Base-by-base conservation (phyloP, 2,329 filamentous ascomycete genomes). In the Botrytis sinoallii region DNA sequence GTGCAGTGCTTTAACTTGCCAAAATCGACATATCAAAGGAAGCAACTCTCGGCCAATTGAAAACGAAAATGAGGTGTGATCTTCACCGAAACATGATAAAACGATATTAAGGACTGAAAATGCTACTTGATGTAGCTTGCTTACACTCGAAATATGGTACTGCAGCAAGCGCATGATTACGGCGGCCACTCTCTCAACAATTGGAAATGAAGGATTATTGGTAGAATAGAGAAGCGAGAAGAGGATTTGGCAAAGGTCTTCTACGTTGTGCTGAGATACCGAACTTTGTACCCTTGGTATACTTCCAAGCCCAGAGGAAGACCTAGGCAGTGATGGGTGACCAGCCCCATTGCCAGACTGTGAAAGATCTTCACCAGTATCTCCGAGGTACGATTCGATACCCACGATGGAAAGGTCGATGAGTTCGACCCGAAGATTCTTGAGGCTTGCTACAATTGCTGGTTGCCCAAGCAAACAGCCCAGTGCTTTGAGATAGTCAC, bases 401-500 rank as follows among this genome's bases (percentile, higher is more conserved):
- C 86, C 85, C 44, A 88, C 84, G 70, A 91, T 84, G 77, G 93
- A 93, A 79, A 98, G 80, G n/a, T 81, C 78, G 29, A 81, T 77
- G 22, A 78, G 70, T 20, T 78, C 75, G 44, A 76, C 22, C 79
- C 81, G 82, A 44, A 75, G 86, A 22, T 89, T 85, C 18, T 89
- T 87, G 20, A 98, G 85, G 78, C 94, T 91, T 82, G 98, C 97
- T 42, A 92, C 90, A 81, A 97, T 94, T 29, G 93, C 88, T 64
- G 90, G 89, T 78, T 92, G 89, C 60, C 90, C 88, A 29, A 98
- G 86, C 4, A 98, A 83, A 42, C 88, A 86, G 7, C 88, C 85
- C 77, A 99, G 84, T 32, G 90, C 88, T 83, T 93, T 97, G 77
- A 93, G 87, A 81, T 98, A 97, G 79, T 96, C 90, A 67, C 90